Conservation (phyloP, 768 basidiomycete species). For the Leccinum longicurvipes region DNA sequence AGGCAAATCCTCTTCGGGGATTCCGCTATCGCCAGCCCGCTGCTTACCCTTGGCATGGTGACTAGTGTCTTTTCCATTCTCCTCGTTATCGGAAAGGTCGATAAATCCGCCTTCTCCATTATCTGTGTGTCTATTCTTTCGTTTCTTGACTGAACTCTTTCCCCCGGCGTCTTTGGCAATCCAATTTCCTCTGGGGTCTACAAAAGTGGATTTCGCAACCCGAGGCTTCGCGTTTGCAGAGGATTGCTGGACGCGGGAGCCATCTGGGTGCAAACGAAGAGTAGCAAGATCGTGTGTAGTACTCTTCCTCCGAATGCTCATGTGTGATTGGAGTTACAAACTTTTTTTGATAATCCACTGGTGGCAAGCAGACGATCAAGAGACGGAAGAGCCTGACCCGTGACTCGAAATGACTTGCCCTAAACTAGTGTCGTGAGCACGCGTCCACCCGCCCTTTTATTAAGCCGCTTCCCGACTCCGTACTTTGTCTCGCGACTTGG, state of each 20-base stretch:
- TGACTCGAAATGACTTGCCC: conserved; percentile 22
- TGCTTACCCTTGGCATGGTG: conserved; percentile 25
- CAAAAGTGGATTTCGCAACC: conserved; percentile 35
- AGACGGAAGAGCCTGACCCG: background rate
- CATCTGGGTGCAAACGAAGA: conserved; percentile 64
- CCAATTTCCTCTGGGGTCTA: conserved; percentile 58
- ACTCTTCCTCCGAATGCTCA: conserved; percentile 37
- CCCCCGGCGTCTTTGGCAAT: conserved; percentile 67
- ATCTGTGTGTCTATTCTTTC: conserved; percentile 25
- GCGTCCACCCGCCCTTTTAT: conserved; percentile 17
- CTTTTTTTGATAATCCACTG: background rate
- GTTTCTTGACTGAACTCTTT: conserved; percentile 37
- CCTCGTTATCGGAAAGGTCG: conserved; percentile 23
- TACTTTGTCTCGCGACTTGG: background rate
- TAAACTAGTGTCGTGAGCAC: conserved; percentile 6
- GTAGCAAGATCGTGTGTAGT: conserved; percentile 65
- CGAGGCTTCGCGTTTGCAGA: conserved; percentile 34
- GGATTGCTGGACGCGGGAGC: conserved; percentile 53
- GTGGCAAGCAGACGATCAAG: background rate
- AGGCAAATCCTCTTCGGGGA: conserved; percentile 3
- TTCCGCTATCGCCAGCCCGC: conserved; percentile 15
- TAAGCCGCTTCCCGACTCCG: background rate
- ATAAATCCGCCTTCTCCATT: conserved; percentile 25
- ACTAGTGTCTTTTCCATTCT: conserved; percentile 9
- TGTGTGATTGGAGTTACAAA: background rate